Base-by-base conservation (phyloP, 2,329 filamentous ascomycete species). In the Sclerotinia spermophila region DNA sequence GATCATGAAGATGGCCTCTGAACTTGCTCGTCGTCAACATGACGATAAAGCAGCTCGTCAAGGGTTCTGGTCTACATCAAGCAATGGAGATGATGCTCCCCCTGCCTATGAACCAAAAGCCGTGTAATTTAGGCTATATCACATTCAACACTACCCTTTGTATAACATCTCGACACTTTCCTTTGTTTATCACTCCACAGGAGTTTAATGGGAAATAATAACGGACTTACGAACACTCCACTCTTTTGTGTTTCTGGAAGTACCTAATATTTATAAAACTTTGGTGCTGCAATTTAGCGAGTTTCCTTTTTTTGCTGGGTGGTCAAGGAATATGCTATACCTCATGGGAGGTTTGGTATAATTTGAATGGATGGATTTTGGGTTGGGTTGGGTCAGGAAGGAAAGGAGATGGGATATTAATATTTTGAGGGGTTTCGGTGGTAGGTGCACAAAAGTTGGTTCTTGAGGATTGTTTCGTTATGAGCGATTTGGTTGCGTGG, bases 1-100 rank as follows among this genome's bases (percentile, higher is more conserved):
- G 92, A 91, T 96, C 82, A 89, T 91, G 83, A 96, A 97, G 83
- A 96, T 99, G 88, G 94, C 95, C 7, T 90, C 90, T 74, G 96
- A 98, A 81, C 95, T 98, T 76, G 93, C 94, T 48, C 85, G 90
- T 66, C 91, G 93, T 70, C 93, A 97, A 74, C 92, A 95, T 75
- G 92, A 97, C 75, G 92, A 97, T 82, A 96, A 97, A 81, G 83
- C 85, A 68, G 70, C 73, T 13, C 67, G 70, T 68, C 82, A 83
- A 38, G 80, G 80, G 7, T 82, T 85, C 67, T 87, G 85, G 85
- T 73, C 74, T 48, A 72, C 72, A 40, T 64, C 71, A 44, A 66
- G 68, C 44, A 58, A 67, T 33, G 81, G 83, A 68, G 85, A 89
- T 72, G 85, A 87, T 61, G 79, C 82, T 7, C 87, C 88, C 8